Base-by-base conservation (phyloP, 371 early-diverging fungal genomes). In the Apophysomyces ossiformis region DNA sequence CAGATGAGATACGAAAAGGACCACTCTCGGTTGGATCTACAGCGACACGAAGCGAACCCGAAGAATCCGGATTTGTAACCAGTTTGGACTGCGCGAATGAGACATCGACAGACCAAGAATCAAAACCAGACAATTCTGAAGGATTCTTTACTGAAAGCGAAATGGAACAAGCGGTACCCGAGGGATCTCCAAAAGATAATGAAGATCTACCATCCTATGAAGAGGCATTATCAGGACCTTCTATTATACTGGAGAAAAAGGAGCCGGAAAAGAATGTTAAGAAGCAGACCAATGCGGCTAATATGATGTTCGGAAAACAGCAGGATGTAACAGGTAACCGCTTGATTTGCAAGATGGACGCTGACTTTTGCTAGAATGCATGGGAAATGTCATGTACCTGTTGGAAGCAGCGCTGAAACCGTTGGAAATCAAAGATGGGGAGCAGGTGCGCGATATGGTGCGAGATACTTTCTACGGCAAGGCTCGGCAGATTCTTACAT, bases 371-470 rank as follows among this genome's bases (percentile, higher is more conserved):
- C 7, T 66, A 76, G 92, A 92, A 71, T 89, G 89, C 63, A 90
- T 92, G 92, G 88, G 89, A 26, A 87, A 88, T 50, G 82, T 90
- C 43, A 81, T 89, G 79, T 87, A 83, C 43, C 68, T 89, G 57
- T 75, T 90, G 0, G 89, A 92, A 63, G 77, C 82, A 7, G 84
- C 87, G 0, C 64, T 86, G 5, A 76, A 77, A 37, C 78, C 84
- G 0, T 18, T 71, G 15, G 70, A 73, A 39, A 74, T 66, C n/a
- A 68, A 69, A 13, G 70, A 75, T 35, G 72, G 72, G 0, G 82
- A 79, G 39, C 78, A 82, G 58, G 65, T 68, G 0, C 68, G 76
- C 18, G 81, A 84, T 57, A 76, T 81, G 74, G 70, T 84, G 41
- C 73, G 81, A 8, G 75, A 79, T 45, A 66, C 87, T 7, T 90